phyloP scores from a whole-genome alignment of 345 rosid genomes.

The Rhodomyrtus tomentosa region DNA sequence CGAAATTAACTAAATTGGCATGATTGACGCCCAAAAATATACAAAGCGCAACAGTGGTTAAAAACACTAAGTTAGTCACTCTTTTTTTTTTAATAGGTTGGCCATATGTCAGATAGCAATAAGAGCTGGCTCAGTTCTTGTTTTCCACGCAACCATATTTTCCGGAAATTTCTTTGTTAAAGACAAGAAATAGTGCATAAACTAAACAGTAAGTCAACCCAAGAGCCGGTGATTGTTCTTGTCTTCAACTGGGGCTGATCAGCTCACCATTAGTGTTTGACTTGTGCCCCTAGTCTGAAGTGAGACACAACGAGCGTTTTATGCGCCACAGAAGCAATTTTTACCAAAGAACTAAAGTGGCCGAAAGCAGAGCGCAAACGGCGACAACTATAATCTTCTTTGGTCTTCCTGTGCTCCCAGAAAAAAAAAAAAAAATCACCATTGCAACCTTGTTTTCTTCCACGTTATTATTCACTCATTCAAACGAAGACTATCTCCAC shows the following conservation, averaged over 20 bases:
- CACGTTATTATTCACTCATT: background rate
- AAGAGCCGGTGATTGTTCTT: background rate
- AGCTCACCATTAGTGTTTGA: background rate
- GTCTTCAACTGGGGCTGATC: background rate
- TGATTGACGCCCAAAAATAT: too few relatives aligned
- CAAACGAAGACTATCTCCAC: background rate
- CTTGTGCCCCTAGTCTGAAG: background rate
- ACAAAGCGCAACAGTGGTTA: background rate
- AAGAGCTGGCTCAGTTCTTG: background rate
- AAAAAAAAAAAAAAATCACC: background rate
- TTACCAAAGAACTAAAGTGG: background rate
- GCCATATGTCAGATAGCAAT: background rate
- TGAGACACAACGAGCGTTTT: background rate
- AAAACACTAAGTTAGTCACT: background rate
- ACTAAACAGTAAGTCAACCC: background rate
- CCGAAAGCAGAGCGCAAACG: background rate
- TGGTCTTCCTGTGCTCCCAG: background rate
- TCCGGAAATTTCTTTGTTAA: background rate
- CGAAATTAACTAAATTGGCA: background rate
- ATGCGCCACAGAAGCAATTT: background rate
- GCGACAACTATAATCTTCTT: background rate
- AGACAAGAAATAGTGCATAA: background rate
- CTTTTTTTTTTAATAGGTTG: background rate
- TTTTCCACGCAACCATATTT: background rate
- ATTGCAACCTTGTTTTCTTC: background rate